Conservation (phyloP, 2,329 filamentous ascomycete genomes). For the Helminthosporium solani region DNA sequence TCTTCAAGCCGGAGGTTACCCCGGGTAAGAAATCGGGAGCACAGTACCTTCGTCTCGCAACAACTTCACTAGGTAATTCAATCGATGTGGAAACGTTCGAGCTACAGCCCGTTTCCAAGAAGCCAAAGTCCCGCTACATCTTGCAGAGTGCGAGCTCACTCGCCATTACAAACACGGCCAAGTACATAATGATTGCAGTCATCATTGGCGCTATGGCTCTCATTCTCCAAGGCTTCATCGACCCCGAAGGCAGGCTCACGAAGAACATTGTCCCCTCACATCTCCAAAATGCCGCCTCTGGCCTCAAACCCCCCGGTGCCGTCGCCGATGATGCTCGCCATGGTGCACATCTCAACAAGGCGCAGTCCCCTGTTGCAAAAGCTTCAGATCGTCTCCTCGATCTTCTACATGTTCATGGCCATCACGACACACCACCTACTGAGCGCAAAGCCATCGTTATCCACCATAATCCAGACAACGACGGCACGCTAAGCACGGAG, state of each 20-base stretch:
- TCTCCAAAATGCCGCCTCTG: conserved; percentile 44
- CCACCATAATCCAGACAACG: conserved; percentile 39
- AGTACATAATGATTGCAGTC: conserved; percentile 58
- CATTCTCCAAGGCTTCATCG: conserved; percentile 61
- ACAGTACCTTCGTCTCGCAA: conserved; percentile 73
- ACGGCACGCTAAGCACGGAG: conserved; percentile 44
- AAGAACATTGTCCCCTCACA: conserved; percentile 53
- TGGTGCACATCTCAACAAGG: conserved; percentile 25
- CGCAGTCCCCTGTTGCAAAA: conserved; percentile 26
- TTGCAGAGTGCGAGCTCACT: conserved; percentile 59
- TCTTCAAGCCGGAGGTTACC: conserved; percentile 40
- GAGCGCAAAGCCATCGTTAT: conserved; percentile 46
- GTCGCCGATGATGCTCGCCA: conserved; percentile 27
- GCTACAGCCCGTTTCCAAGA: conserved; percentile 55
- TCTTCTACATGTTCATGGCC: conserved; percentile 30
- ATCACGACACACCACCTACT: conserved; percentile 8
- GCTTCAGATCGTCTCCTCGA: conserved; percentile 36
- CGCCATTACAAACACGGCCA: conserved; percentile 53
- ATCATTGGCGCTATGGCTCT: conserved; percentile 64
- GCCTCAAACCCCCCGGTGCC: conserved; percentile 32
- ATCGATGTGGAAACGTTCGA: conserved; percentile 79
- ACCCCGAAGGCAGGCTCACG: conserved; percentile 51
- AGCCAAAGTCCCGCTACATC: conserved; percentile 63
- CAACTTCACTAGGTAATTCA: conserved; percentile 76
- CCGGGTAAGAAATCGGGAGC: conserved; percentile 39